phyloP scores from a whole-genome alignment of 2,329 filamentous ascomycete species.

The Clarireedia paspali region DNA sequence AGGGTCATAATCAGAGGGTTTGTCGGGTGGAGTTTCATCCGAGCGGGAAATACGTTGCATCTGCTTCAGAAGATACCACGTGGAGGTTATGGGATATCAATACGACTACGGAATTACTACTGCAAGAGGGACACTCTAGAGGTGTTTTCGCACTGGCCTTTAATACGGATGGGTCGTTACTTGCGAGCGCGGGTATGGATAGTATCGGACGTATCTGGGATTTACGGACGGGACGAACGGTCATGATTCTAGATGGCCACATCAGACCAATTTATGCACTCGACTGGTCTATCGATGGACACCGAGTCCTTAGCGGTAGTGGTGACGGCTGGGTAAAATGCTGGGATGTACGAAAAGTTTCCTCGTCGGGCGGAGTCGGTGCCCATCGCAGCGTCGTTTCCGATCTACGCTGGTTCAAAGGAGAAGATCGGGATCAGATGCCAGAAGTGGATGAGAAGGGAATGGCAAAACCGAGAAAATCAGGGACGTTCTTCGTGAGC shows the following conservation, averaged over 20 bases:
- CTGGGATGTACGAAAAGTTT: slow-evolving; percentile 91
- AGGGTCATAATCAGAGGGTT: slow-evolving; percentile 79
- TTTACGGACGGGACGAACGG: slow-evolving; percentile 80
- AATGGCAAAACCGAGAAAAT: slow-evolving; percentile 67
- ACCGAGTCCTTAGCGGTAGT: slow-evolving; percentile 86
- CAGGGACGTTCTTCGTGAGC: slow-evolving; percentile 84
- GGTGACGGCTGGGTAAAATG: slow-evolving; percentile 96
- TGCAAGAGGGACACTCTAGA: slow-evolving; percentile 91
- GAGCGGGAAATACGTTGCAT: slow-evolving; percentile 81
- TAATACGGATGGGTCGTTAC: slow-evolving; percentile 81
- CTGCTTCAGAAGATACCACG: slow-evolving; percentile 90
- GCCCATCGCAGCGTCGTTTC: slow-evolving; percentile 89
- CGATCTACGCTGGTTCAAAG: slow-evolving; percentile 90
- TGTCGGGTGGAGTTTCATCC: slow-evolving; percentile 93
- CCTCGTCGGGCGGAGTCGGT: slow-evolving; percentile 74
- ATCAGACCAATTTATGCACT: slow-evolving; percentile 90
- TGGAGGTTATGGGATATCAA: slow-evolving; percentile 96
- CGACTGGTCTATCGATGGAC: slow-evolving; percentile 86
- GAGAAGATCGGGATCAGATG: slow-evolving; percentile 64
- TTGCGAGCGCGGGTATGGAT: slow-evolving; percentile 89
- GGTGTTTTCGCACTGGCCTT: slow-evolving; percentile 89
- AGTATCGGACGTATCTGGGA: slow-evolving; percentile 96
- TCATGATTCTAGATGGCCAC: slow-evolving; percentile 85
- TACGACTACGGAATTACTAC: slow-evolving; percentile 71
- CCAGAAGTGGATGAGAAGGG: slow-evolving; percentile 59